A percentile compares a stretch with the other conserved stretches of the same genome.
phyloP scores from a whole-genome alignment of 495 filamentous ascomycete genomes.

The Sabuloglossum arenarium region DNA sequence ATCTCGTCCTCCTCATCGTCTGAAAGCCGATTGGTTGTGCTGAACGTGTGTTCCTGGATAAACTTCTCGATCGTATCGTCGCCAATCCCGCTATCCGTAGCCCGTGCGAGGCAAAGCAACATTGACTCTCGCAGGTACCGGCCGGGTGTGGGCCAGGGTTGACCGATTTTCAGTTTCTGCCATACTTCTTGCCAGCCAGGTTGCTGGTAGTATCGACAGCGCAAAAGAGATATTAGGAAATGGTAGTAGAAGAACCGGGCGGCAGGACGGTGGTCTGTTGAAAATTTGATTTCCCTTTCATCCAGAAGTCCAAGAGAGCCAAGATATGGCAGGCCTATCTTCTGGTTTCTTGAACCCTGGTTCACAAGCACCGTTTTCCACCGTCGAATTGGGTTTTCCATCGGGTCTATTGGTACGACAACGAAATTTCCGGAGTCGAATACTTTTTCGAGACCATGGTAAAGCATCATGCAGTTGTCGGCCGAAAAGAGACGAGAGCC shows the following conservation, averaged over 20 bases:
- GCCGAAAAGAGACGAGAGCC: neutral
- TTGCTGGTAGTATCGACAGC: neutral
- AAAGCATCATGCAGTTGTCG: neutral
- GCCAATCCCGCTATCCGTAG: neutral
- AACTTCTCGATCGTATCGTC: neutral
- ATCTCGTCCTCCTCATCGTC: neutral
- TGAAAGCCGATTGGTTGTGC: neutral
- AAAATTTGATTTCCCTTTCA: neutral
- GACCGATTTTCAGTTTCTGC: neutral
- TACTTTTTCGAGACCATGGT: neutral
- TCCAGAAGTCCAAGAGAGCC: neutral
- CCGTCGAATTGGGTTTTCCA: neutral
- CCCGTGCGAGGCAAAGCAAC: neutral
- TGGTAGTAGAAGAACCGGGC: neutral
- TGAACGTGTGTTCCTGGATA: neutral
- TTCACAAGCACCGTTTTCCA: neutral
- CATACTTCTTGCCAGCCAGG: neutral
- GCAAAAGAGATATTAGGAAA: neutral
- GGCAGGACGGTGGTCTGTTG: neutral
- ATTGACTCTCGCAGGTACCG: neutral
- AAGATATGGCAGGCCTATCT: neutral
- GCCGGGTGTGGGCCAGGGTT: neutral
- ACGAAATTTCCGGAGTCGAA: neutral
- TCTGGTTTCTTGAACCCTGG: neutral
- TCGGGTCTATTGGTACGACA: neutral